Evolutionary conservation across 768 basidiomycete genomes (phyloP).

Genomic region (Tylopilus rubrobrunneus): DNA sequence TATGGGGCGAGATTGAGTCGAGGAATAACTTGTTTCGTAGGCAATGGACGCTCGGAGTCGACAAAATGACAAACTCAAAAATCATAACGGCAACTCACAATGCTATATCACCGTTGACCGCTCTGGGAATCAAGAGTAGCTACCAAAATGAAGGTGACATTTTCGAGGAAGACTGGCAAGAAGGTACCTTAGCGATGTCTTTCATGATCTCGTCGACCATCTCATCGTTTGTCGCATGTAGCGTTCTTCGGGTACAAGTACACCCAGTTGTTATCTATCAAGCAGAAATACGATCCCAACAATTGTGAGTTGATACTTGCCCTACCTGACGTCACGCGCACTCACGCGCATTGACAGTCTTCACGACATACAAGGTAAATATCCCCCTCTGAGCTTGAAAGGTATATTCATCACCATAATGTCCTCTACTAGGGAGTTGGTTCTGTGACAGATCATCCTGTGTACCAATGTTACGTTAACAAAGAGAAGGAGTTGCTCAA

Average conservation of each 20-base stretch:
- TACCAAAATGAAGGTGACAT: conserved; percentile 22
- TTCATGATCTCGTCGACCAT: neutral
- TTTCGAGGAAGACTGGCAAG: conserved; percentile 19
- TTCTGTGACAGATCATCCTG: neutral
- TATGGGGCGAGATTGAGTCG: neutral
- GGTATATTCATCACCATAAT: neutral
- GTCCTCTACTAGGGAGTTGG: neutral
- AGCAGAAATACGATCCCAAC: conserved; percentile 19
- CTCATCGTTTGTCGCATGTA: neutral
- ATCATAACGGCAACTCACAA: conserved; percentile 6
- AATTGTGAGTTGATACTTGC: conserved; percentile 11
- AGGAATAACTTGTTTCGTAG: neutral
- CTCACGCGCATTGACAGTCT: conserved; percentile 7
- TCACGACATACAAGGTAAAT: conserved; percentile 17
- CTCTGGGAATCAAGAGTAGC: conserved; percentile 16
- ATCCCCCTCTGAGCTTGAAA: too few relatives aligned
- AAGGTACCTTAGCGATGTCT: neutral
- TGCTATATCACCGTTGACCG: conserved; percentile 11
- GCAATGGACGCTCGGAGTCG: conserved; percentile 11
- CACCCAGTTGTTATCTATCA: conserved; percentile 12
- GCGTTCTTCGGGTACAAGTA: conserved; percentile 24
- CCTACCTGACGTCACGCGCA: neutral
- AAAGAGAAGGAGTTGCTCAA: neutral
- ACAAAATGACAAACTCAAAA: neutral
- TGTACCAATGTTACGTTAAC: conserved; percentile 3